Evolutionary conservation across 345 rosid genomes (phyloP), one percentile per base, ranked within the genome.

Genomic region (Eucalyptus melliodora): DNA sequence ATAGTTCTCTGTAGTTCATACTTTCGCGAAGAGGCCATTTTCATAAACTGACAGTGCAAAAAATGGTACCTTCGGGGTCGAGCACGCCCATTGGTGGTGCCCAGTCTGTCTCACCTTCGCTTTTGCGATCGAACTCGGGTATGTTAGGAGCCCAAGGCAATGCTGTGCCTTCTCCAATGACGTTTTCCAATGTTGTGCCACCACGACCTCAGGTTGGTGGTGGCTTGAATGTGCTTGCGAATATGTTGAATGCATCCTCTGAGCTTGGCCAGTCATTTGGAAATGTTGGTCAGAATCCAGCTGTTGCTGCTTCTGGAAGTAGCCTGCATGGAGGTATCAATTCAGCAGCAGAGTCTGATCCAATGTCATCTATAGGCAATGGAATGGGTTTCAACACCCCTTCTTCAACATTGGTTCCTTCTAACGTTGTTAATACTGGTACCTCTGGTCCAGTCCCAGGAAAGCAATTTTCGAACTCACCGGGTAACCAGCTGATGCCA

Each of bases 61-160:
- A 90, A 87, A 98, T 98, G 99, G 95, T 96, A 69, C 98, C 96
- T 55, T 94, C 99, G 62, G 99, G 99, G 90, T 94, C 96, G 87
- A 94, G 98, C 51, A 93, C 95, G 88, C 97, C 99, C 21, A 92
- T 95, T 88, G 97, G 98, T 82, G 95, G 97, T 90, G 94, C 96
- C 59, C 99, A 95, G 92, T 91, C 95, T 69, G 96, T 93, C 91
- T 89, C 96, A 13, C 92, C 98, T 88, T 94, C 98, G 6, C 93
- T 96, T 50, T 89, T 97, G 94, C 93, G 96, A 87, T 94, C 97
- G 13, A 95, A 94, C 89, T 95, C 98, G 1, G 97, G 96, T 49
- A 91, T 95, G 93, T 51, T 95, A 90, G 99, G 99, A 90, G 88
- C 93, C 49, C 99, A 96, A 91, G 99, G 98, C 59, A 96, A 94